These are phyloP conservation scores for Talaromyces sp. DNA, from an alignment of 2,329 filamentous ascomycete species.

Conservation along the genomic window DNA sequence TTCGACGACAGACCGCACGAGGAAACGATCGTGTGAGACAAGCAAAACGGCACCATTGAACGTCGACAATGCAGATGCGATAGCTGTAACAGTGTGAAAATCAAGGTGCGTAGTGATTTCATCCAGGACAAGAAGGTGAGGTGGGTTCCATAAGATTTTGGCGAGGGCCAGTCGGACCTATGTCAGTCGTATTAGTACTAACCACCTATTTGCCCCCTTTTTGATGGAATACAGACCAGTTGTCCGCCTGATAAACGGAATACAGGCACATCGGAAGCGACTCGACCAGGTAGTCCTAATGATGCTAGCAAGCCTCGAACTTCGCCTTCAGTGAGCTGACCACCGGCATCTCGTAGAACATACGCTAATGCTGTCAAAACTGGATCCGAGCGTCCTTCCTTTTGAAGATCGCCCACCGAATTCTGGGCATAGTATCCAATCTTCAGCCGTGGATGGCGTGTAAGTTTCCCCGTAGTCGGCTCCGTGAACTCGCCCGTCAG, in stretches of 20 bases:
- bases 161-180: slow-evolving; percentile 60
- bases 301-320: slow-evolving; percentile 61
- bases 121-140: slow-evolving; percentile 70
- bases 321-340: slow-evolving; percentile 59
- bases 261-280: slow-evolving; percentile 68
- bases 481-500: slow-evolving; percentile 80
- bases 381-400: slow-evolving; percentile 99
- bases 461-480: slow-evolving; percentile 75
- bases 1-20: slow-evolving; percentile 68
- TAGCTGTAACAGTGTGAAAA: slow-evolving; percentile 69
- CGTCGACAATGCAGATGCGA: slow-evolving; percentile 59
- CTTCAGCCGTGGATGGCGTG: slow-evolving; percentile 97
- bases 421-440: slow-evolving; percentile 99
- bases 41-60: slow-evolving; percentile 73
- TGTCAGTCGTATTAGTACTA: not conserved
- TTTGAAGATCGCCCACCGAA: slow-evolving; percentile 95
- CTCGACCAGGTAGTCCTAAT: slow-evolving; percentile 64
- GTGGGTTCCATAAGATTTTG: slow-evolving; percentile 60
- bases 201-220: not conserved
- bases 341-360: slow-evolving; percentile 52
- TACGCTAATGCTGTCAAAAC: slow-evolving; percentile 83
- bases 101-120: slow-evolving; percentile 84
- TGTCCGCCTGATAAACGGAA: slow-evolving; percentile 74
- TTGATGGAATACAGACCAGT: slow-evolving; percentile 50
- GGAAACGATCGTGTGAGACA: slow-evolving; percentile 77